phyloP scores from a whole-genome alignment of 805 yeast species.

The Zygoascus ofunaensis region DNA sequence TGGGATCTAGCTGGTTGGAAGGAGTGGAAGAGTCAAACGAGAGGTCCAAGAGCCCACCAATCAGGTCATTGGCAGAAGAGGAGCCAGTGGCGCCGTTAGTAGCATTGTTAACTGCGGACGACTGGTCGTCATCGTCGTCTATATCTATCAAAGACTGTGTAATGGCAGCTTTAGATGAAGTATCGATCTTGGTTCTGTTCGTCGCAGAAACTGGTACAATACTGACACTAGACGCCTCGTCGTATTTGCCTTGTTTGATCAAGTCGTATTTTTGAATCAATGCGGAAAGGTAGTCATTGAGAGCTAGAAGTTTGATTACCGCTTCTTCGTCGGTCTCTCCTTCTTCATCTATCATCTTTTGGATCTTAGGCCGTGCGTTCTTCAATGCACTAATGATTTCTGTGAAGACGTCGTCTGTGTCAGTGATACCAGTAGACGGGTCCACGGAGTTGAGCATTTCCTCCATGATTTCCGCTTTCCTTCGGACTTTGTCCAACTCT shows the following conservation, averaged over 20 bases:
- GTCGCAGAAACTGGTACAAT: slow-evolving; percentile 24
- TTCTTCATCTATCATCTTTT: slow-evolving; percentile 69
- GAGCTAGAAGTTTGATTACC: slow-evolving; percentile 51
- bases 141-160: slow-evolving; percentile 63
- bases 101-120: slow-evolving; percentile 23
- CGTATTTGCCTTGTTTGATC: slow-evolving; percentile 54
- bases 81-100: slow-evolving; percentile 22
- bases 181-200: slow-evolving; percentile 17
- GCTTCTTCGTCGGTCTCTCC: slow-evolving; percentile 54
- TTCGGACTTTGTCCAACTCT: slow-evolving; percentile 72
- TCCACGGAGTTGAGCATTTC: slow-evolving; percentile 59
- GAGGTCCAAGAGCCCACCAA: slow-evolving; percentile 65
- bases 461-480: slow-evolving; percentile 77
- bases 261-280: slow-evolving; percentile 58
- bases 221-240: slow-evolving; percentile 40
- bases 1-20: background rate
- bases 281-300: slow-evolving; percentile 69
- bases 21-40: slow-evolving; percentile 32
- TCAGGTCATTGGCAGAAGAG: slow-evolving; percentile 52
- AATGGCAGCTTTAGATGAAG: slow-evolving; percentile 27
- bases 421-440: slow-evolving; percentile 29
- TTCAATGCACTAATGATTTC: slow-evolving; percentile 75
- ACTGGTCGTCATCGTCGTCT: slow-evolving; percentile 40
- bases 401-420: slow-evolving; percentile 56
- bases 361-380: slow-evolving; percentile 77